Evolutionary conservation across 2,329 filamentous ascomycete genomes (phyloP).

Genomic region (Aspergillus spinulosporus): DNA sequence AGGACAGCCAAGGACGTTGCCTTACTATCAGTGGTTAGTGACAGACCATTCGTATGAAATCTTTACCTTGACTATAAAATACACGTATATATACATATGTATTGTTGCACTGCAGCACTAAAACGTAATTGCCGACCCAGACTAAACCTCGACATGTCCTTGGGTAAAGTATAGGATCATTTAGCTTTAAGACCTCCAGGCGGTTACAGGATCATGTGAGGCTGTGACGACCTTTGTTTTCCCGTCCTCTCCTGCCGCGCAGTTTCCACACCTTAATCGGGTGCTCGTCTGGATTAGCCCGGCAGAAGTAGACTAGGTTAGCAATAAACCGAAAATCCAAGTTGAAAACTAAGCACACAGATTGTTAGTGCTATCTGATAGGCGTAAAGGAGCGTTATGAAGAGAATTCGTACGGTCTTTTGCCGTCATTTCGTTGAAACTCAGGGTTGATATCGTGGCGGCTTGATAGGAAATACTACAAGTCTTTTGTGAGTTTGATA

Average conservation of each 20-base stretch:
- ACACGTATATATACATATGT: neutral
- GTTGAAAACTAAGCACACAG: neutral
- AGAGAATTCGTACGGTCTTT: neutral
- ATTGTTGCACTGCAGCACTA: neutral
- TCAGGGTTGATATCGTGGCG: neutral
- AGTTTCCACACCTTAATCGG: too few species aligned
- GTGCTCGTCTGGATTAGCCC: neutral
- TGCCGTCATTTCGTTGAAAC: neutral
- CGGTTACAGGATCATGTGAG: neutral
- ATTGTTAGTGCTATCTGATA: neutral
- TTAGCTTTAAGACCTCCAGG: neutral
- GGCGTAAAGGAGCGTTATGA: constrained; percentile 1
- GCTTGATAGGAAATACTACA: neutral
- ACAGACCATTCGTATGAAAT: neutral
- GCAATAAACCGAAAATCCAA: too few species aligned
- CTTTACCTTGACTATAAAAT: neutral
- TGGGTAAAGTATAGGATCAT: neutral
- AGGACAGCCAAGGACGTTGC: neutral
- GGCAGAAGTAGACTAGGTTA: neutral
- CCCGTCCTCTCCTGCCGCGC: neutral
- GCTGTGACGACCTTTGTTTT: too few species aligned
- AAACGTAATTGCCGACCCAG: neutral
- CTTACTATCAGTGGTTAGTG: neutral
- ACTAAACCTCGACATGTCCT: neutral
- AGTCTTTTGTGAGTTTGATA: neutral